A percentile compares a stretch with the other conserved stretches of the same genome.
Evolutionary conservation across 192 early-diverging fungal genomes (phyloP).

Genomic region (Gigaspora rosea): DNA sequence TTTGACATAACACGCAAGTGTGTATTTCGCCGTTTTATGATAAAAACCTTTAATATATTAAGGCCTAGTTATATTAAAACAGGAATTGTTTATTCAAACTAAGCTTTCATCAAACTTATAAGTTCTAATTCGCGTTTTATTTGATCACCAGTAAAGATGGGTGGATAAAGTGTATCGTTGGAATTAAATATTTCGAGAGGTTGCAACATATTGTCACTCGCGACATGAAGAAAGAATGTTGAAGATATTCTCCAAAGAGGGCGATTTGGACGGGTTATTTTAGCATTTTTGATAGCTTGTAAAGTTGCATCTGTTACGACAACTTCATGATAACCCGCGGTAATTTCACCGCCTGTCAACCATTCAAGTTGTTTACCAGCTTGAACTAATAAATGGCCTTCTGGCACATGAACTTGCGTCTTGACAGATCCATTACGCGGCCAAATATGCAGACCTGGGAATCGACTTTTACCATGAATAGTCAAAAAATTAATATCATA

Average conservation of each 20-base stretch:
- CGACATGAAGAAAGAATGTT: conserved; percentile 72
- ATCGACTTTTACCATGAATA: conserved; percentile 75
- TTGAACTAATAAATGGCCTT: conserved; percentile 57
- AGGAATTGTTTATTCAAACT: too few relatives aligned
- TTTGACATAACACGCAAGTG: too few relatives aligned
- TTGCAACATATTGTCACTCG: conserved; percentile 60
- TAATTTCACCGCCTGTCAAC: conserved; percentile 64
- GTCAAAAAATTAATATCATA: conserved; percentile 68
- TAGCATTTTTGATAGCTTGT: conserved; percentile 23
- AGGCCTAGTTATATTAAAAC: too few relatives aligned
- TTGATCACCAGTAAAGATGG: conserved; percentile 61
- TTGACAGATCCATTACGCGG: conserved; percentile 57
- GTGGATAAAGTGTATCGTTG: conserved; percentile 55
- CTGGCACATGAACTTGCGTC: conserved; percentile 62
- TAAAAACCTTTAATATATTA: too few relatives aligned
- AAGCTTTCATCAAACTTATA: conserved; percentile 53
- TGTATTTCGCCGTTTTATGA: too few relatives aligned
- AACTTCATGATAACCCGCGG: conserved; percentile 74
- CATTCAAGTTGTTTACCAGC: conserved; percentile 69
- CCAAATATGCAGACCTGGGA: conserved; percentile 76
- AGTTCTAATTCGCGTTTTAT: conserved; percentile 65
- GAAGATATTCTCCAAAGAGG: conserved; percentile 75
- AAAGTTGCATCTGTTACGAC: conserved; percentile 60
- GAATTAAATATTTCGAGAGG: conserved; percentile 55
- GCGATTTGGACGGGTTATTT: conserved; percentile 33